Percentiles rank a stretch among this genome's conserved stretches.
Evolutionary conservation across 345 rosid genomes (phyloP).

Genomic region (Clarkia xantiana): DNA sequence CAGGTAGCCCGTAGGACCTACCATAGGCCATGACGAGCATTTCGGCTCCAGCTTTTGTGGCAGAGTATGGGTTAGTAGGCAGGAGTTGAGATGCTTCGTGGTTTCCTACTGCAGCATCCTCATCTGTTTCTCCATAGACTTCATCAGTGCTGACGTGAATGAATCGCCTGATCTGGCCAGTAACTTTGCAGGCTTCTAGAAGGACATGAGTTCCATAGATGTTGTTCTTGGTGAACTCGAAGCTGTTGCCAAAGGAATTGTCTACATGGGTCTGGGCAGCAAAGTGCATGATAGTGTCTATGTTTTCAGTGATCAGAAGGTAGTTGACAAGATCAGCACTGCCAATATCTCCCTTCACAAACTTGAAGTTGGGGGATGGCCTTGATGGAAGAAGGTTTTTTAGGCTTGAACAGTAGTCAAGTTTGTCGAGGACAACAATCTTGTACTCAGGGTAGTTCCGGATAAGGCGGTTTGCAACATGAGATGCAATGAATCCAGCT

Average conservation of each 20-base stretch:
- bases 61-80: conserved; percentile 85
- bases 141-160: conserved; percentile 91
- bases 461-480: conserved; percentile 61
- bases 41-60: conserved; percentile 83
- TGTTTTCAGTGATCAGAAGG: conserved; percentile 72
- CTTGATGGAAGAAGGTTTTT: conserved; percentile 59
- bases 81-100: conserved; percentile 87
- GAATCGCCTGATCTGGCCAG: conserved; percentile 79
- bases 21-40: conserved; percentile 98
- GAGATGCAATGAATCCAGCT: conserved; percentile 80
- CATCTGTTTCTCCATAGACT: conserved; percentile 87
- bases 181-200: conserved; percentile 86
- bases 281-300: conserved; percentile 87
- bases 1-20: conserved; percentile 77
- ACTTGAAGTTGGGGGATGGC: conserved; percentile 64
- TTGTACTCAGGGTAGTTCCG: conserved; percentile 72
- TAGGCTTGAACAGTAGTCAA: conserved; percentile 76
- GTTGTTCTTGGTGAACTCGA: conserved; percentile 83
- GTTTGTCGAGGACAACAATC: conserved; percentile 79
- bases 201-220: conserved; percentile 85
- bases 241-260: conserved; percentile 82
- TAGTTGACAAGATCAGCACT: conserved; percentile 86
- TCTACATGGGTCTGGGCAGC: conserved; percentile 91
- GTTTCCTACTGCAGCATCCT: conserved; percentile 86
- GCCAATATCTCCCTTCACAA: conserved; percentile 70